phyloP scores from a whole-genome alignment of 306 rosid species.

The Glycine tomentella region DNA sequence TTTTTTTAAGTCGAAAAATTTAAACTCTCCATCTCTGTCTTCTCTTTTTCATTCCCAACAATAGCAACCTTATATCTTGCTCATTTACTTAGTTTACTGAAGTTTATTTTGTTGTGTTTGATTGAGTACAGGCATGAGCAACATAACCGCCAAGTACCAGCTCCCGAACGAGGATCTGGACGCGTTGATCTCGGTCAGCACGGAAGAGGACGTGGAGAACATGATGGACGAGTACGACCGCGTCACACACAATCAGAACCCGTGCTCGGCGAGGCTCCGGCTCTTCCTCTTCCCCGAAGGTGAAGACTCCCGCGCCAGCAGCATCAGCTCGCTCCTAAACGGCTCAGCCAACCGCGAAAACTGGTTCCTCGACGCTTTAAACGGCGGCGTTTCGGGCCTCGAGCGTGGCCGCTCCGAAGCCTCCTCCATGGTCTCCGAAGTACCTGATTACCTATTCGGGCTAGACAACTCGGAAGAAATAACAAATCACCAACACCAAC shows the following conservation, averaged over 20 bases:
- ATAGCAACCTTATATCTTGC: no score
- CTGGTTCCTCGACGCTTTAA: slow-evolving; percentile 94
- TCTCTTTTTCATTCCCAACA: no score
- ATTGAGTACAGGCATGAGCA: slow-evolving; percentile 60
- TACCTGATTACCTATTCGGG: slow-evolving; percentile 93
- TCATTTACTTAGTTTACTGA: no score
- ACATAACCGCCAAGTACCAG: slow-evolving; percentile 85
- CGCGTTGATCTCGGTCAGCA: slow-evolving; percentile 84
- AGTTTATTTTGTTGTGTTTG: neutral
- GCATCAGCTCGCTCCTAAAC: slow-evolving; percentile 80
- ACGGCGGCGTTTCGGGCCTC: slow-evolving; percentile 63
- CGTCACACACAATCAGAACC: slow-evolving; percentile 69
- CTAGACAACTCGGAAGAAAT: slow-evolving; percentile 75
- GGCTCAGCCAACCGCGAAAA: slow-evolving; percentile 84
- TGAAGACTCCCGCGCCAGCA: slow-evolving; percentile 64
- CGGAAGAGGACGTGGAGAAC: slow-evolving; percentile 97
- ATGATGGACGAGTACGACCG: slow-evolving; percentile 98
- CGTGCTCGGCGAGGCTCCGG: slow-evolving; percentile 77
- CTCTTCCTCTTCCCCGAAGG: slow-evolving; percentile 72
- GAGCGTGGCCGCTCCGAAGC: slow-evolving; percentile 89
- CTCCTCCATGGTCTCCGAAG: slow-evolving; percentile 86
- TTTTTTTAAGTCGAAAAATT: no score
- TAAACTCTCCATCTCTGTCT: no score
- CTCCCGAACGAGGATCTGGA: slow-evolving; percentile 97
- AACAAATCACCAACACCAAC: slow-evolving; percentile 5